Evolutionary conservation across 1,284 basidiomycete species (phyloP).

Genomic region (Kalmanozyma brasiliensis): DNA sequence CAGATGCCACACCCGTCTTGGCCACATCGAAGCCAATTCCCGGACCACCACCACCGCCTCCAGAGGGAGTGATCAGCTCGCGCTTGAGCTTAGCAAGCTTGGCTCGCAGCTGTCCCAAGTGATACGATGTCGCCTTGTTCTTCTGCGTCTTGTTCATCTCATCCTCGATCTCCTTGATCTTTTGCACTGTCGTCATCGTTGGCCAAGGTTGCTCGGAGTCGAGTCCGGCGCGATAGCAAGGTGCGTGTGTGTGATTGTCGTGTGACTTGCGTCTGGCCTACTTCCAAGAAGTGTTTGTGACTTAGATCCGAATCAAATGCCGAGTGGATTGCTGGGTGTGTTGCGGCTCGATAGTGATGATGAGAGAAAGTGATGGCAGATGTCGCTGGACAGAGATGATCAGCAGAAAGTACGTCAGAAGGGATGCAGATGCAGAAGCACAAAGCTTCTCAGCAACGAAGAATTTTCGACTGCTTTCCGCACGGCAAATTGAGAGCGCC

Average conservation of each 20-base stretch:
- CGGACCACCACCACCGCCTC: conserved; percentile 81
- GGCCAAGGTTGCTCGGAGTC: conserved; percentile 22
- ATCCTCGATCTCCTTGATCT: conserved; percentile 68
- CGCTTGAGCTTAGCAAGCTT: conserved; percentile 96
- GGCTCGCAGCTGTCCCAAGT: conserved; percentile 95
- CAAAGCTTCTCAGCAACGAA: conserved; percentile 13
- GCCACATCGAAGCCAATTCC: conserved; percentile 85
- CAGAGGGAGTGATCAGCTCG: conserved; percentile 85
- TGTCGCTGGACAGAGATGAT: background rate
- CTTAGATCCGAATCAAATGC: background rate
- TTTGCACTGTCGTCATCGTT: conserved; percentile 60
- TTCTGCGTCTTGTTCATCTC: conserved; percentile 78
- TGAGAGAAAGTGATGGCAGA: background rate
- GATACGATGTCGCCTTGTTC: conserved; percentile 84
- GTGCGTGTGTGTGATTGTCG: background rate
- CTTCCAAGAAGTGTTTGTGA: background rate
- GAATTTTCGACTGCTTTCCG: conserved; percentile 42
- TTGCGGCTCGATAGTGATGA: background rate
- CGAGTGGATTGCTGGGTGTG: background rate
- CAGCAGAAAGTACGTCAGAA: too few species aligned
- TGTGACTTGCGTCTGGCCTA: background rate
- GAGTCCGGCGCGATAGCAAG: conserved; percentile 18
- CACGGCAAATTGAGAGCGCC: conserved; percentile 26
- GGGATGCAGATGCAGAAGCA: background rate
- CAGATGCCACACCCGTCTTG: conserved; percentile 91